Evolutionary conservation across 2,329 filamentous ascomycete species (phyloP), one percentile per base, ranked within the genome.

Genomic region (Curvularia sp.): DNA sequence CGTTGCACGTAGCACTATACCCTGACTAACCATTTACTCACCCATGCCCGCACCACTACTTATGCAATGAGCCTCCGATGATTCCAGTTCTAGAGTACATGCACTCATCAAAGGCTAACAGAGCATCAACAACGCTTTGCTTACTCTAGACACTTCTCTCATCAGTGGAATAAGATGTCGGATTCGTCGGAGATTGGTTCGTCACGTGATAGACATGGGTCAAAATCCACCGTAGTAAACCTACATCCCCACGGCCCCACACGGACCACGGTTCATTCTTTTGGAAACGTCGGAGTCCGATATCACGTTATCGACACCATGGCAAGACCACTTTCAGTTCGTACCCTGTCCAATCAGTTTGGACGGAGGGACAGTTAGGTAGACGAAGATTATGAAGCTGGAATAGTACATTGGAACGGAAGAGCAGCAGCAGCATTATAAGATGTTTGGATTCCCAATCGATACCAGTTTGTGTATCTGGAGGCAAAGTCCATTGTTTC

Each of bases 161-260:
- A 12, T 32, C 30, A 32, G 10, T 32, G 10, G 30, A 12, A 10
- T 32, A 10, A 32, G 30, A 32, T 32, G 10, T 32, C 30, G 13
- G 30, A 12, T 4, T 32, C 9, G 9, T 32, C 9, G 30, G 30
- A 32, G 30, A 7, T 4, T 32, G 10, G 30, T 12, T 13, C 10
- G 30, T 23, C 38, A 41, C 38, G 38, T 41, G 38, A 41, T 15
- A 13, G 12, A 32, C 10, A 27, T 27, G n/a, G 19, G 19, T n/a
- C 13, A 19, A 53, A 56, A 53, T 36, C 10, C 42, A 25, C 54
- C 42, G 54, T 27, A 57, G 19, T n/a, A 19, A 46, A n/a, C n/a
- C 15, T n/a, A 12, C 15, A 10, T 18, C 38, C 19, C n/a, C 49
- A 47, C n/a, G 25, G n/a, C 27, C 25, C 54, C 21, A 48, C 30